A percentile compares a stretch with the other conserved stretches of the same genome.
Evolutionary conservation across 495 filamentous ascomycete genomes (phyloP).

Genomic region (Tuber calosporum): DNA sequence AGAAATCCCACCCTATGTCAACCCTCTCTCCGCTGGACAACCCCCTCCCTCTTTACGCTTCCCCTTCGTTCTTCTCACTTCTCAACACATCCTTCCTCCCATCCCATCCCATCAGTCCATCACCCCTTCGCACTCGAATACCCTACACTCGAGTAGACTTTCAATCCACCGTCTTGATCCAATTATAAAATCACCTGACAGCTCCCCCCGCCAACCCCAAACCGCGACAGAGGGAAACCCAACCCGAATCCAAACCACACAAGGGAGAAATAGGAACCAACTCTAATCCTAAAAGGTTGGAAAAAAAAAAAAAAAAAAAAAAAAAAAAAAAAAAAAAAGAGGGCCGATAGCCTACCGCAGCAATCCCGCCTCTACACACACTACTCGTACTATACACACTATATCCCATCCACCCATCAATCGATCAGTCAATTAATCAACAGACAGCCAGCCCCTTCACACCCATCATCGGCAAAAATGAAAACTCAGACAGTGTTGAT

Average conservation of each 20-base stretch:
- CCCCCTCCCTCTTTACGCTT: background rate
- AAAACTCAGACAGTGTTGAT: conserved; percentile 59
- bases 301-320: background rate
- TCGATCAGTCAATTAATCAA: background rate
- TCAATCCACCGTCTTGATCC: background rate
- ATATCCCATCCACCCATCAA: background rate
- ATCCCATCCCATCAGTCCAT: background rate
- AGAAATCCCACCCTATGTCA: background rate
- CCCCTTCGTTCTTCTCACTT: background rate
- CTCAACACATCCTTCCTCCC: background rate
- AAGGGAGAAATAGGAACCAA: conserved; percentile 1
- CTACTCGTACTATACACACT: too few relatives aligned
- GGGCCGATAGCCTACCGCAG: background rate
- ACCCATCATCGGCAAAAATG: conserved; percentile 32
- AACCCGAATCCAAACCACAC: background rate
- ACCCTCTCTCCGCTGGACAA: background rate
- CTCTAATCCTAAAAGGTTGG: conserved; percentile 4
- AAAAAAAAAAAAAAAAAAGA: background rate
- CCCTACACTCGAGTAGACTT: too few relatives aligned
- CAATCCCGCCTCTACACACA: background rate
- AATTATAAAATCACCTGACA: background rate
- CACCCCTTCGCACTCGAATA: background rate
- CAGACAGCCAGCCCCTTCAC: background rate
- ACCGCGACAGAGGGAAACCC: background rate
- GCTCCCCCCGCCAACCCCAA: background rate